Percentiles rank a stretch among this genome's conserved stretches.
These are phyloP conservation scores for Fusarium xylarioides DNA, from an alignment of 2,329 filamentous ascomycete genomes.

Conservation along the genomic window DNA sequence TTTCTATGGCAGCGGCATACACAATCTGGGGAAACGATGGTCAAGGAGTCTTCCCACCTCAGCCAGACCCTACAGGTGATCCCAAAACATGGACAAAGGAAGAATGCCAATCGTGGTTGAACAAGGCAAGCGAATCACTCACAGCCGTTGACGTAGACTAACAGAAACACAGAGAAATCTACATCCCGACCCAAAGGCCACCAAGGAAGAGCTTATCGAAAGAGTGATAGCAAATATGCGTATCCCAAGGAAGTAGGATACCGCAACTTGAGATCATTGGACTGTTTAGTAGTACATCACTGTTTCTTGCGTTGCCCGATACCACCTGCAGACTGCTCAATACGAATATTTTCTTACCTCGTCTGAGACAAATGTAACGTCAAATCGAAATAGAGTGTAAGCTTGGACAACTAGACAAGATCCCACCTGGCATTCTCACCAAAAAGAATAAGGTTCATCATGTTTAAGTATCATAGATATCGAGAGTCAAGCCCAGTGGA, in stretches of 20 bases:
- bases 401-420: not conserved
- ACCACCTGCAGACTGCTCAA: constrained; percentile 7
- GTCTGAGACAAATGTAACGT: not conserved
- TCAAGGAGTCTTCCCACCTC: constrained; percentile 79
- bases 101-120: constrained; percentile 83
- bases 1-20: constrained; percentile 66
- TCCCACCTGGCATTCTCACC: not conserved
- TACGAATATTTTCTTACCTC: not conserved
- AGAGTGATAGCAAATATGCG: constrained; percentile 60
- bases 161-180: constrained; percentile 55
- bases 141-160: not conserved
- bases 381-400: not conserved
- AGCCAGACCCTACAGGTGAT: constrained; percentile 80
- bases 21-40: constrained; percentile 76
- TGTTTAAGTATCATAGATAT: constrained; percentile 17
- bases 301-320: constrained; percentile 1
- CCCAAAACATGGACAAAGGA: constrained; percentile 77
- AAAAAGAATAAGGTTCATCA: not conserved
- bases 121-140: constrained; percentile 63
- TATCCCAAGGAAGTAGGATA: constrained; percentile 45
- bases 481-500: constrained; percentile 23
- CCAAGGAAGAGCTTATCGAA: constrained; percentile 57
- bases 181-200: constrained; percentile 54
- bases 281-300: not conserved
- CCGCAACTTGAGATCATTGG: not conserved